phyloP scores from a whole-genome alignment of 1,284 basidiomycete species.

The Pascua guehoae region DNA sequence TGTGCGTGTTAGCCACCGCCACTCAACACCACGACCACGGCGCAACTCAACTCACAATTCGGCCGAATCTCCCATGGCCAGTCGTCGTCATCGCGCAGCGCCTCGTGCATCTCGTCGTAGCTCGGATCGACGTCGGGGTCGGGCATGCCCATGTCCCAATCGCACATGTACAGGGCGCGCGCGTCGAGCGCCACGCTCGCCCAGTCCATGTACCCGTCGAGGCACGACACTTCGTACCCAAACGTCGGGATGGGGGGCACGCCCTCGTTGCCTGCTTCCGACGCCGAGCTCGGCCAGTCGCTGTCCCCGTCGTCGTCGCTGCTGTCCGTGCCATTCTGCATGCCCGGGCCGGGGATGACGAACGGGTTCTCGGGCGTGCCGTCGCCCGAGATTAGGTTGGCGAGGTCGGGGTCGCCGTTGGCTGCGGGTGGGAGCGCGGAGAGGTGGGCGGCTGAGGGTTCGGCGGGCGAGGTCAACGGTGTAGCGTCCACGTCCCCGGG shows the following conservation, averaged over 20 bases:
- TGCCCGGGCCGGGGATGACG: too few species aligned
- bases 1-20: neutral
- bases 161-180: slow-evolving; percentile 9
- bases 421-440: too few species aligned
- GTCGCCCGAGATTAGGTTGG: too few species aligned
- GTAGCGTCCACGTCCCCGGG: too few species aligned
- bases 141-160: slow-evolving; percentile 11
- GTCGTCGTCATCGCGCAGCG: neutral
- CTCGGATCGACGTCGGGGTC: neutral
- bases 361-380: too few species aligned
- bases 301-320: neutral
- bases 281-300: neutral
- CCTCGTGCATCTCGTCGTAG: neutral
- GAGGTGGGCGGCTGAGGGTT: too few species aligned
- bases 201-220: neutral
- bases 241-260: neutral
- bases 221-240: slow-evolving; percentile 4
- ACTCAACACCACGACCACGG: too few species aligned
- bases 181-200: slow-evolving; percentile 5
- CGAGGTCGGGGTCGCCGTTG: too few species aligned
- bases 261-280: neutral
- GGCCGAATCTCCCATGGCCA: slow-evolving; percentile 2
- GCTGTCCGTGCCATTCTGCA: neutral
- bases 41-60: slow-evolving; percentile 12
- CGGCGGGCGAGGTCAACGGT: too few species aligned